Percentiles rank a stretch among this genome's conserved stretches.
Evolutionary conservation across 306 rosid genomes (phyloP).

Genomic region (Acmispon strigosus): DNA sequence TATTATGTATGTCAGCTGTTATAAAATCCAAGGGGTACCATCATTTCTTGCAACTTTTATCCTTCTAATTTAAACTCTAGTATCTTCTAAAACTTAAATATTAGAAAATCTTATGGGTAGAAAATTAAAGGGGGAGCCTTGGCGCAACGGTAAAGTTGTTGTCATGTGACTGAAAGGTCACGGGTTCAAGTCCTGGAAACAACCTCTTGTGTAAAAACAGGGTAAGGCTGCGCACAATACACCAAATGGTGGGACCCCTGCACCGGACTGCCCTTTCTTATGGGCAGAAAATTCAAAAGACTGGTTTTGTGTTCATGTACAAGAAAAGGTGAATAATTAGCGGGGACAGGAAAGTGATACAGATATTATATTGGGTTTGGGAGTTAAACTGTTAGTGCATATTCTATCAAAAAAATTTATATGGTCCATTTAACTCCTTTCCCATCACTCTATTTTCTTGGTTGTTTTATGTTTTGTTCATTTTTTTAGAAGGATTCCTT

Average conservation of each 20-base stretch:
- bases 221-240: no score
- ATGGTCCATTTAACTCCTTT: no score
- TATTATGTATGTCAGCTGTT: not conserved
- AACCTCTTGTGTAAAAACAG: no score
- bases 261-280: no score
- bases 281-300: not conserved
- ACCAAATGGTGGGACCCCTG: no score
- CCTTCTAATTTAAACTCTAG: conserved; percentile 10
- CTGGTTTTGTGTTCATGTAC: not conserved
- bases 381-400: not conserved
- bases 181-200: no score
- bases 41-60: conserved; percentile 3
- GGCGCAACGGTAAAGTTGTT: no score
- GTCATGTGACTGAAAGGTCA: no score
- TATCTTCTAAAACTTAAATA: conserved; percentile 2
- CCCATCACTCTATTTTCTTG: no score
- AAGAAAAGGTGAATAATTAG: not conserved
- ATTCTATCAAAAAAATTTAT: not conserved
- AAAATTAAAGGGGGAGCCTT: no score
- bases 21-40: not conserved
- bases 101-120: not conserved
- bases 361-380: not conserved
- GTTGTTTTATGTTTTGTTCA: not conserved
- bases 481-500: not conserved
- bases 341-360: not conserved